Evolutionary conservation across 352 stramenopile genomes (phyloP).

Genomic region (Bremia lactucae): DNA sequence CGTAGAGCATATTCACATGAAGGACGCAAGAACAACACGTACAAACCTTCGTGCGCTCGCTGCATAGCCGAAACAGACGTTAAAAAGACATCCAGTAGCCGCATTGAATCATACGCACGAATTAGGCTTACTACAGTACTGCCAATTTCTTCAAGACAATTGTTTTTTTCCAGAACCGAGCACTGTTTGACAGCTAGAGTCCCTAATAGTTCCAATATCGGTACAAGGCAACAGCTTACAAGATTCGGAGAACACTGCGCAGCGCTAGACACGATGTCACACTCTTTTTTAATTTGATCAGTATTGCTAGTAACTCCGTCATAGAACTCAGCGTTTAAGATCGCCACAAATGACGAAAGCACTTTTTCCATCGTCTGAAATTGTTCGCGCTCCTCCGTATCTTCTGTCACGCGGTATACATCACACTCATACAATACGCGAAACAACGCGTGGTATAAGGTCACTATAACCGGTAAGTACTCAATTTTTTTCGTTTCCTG

Average conservation of each 20-base stretch:
- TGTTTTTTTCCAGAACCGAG: background rate
- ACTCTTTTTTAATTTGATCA: constrained; percentile 22
- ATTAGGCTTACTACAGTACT: constrained; percentile 46
- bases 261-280: constrained; percentile 42
- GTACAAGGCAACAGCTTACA: constrained; percentile 43
- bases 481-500: constrained; percentile 13
- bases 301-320: constrained; percentile 2
- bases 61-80: constrained; percentile 22
- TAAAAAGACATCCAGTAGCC: constrained; percentile 59
- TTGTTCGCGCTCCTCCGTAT: constrained; percentile 71
- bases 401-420: constrained; percentile 79
- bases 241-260: constrained; percentile 71
- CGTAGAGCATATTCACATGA: constrained; percentile 41
- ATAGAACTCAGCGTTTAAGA: constrained; percentile 11
- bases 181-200: constrained; percentile 9
- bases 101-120: constrained; percentile 77
- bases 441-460: constrained; percentile 54
- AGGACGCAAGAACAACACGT: constrained; percentile 33
- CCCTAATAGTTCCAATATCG: constrained; percentile 55
- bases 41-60: constrained; percentile 30
- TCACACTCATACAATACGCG: constrained; percentile 50
- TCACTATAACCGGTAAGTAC: constrained; percentile 29
- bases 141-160: constrained; percentile 16
- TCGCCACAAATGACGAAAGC: constrained; percentile 34
- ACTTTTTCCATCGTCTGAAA: constrained; percentile 74